These are phyloP conservation scores for Alternaria postmessia DNA, from an alignment of 2,329 filamentous ascomycete genomes.

Conservation along the genomic window DNA sequence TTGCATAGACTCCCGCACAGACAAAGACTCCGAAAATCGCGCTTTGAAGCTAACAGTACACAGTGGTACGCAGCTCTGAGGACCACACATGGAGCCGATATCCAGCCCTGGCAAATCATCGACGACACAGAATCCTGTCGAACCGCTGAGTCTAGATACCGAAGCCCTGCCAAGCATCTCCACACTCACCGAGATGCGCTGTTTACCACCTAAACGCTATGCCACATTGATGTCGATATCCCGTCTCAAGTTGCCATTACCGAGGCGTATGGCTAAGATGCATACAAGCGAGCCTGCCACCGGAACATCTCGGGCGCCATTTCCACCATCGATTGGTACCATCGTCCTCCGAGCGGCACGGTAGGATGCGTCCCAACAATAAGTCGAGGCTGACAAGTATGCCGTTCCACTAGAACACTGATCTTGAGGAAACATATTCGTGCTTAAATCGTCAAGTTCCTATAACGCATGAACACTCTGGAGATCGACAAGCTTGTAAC, in stretches of 20 bases:
- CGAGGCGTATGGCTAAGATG: constrained; percentile 17
- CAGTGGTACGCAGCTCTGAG: constrained; percentile 7
- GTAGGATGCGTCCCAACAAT: constrained; percentile 16
- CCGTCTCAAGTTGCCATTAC: constrained; percentile 12
- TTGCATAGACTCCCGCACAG: constrained; percentile 1
- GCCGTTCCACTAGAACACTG: not conserved
- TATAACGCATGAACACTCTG: not conserved
- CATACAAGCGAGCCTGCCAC: constrained; percentile 21
- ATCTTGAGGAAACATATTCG: not conserved
- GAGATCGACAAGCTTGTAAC: constrained; percentile 19
- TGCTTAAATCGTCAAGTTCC: not conserved
- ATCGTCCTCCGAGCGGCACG: constrained; percentile 13
- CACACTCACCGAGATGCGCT: constrained; percentile 13
- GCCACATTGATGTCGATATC: constrained; percentile 17
- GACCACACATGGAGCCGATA: not conserved
- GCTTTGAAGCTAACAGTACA: not conserved
- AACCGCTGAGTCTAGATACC: constrained; percentile 16
- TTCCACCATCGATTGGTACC: constrained; percentile 11
- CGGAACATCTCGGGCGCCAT: constrained; percentile 23
- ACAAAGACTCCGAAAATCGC: not conserved
- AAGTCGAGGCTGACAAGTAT: constrained; percentile 9
- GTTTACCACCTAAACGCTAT: constrained; percentile 14
- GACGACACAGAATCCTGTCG: constrained; percentile 2
- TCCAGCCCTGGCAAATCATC: constrained; percentile 5
- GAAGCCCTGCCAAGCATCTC: constrained; percentile 17